A percentile compares a stretch with the other conserved stretches of the same genome.
Conservation (phyloP, 495 filamentous ascomycete species). For the Annulohypoxylon stygium region DNA sequence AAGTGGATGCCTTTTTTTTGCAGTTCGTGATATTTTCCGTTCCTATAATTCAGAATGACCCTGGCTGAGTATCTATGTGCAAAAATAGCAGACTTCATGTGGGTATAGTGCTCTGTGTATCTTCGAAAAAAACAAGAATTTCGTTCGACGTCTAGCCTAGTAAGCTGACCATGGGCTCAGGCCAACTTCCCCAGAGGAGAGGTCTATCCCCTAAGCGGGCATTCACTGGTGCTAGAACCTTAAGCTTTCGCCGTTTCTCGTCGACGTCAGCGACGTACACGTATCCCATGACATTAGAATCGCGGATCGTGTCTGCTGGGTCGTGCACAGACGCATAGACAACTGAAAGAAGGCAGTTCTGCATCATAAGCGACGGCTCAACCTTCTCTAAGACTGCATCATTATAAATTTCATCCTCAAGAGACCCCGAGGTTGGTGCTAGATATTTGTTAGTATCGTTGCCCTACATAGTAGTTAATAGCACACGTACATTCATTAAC, state of each 20-base stretch:
- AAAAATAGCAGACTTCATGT: background rate
- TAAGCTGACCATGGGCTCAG: conserved; percentile 66
- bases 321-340: conserved; percentile 78
- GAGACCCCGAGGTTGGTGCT: conserved; percentile 29
- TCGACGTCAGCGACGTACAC: conserved; percentile 93
- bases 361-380: conserved; percentile 70
- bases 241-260: conserved; percentile 81
- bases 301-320: conserved; percentile 76
- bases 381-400: conserved; percentile 67
- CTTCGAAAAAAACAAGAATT: background rate
- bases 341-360: conserved; percentile 81
- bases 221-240: conserved; percentile 83
- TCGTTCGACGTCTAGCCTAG: conserved; percentile 49
- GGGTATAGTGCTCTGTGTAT: background rate
- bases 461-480: background rate
- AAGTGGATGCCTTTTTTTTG: background rate
- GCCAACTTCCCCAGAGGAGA: conserved; percentile 73
- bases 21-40: background rate
- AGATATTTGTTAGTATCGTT: conserved; percentile 14
- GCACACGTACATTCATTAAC: conserved; percentile 63
- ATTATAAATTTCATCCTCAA: conserved; percentile 45
- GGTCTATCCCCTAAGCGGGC: conserved; percentile 82
- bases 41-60: background rate
- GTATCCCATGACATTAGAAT: conserved; percentile 91
- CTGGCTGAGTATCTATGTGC: background rate